These are phyloP conservation scores for Calocybe indica DNA, from an alignment of 768 basidiomycete genomes.

Conservation along the genomic window DNA sequence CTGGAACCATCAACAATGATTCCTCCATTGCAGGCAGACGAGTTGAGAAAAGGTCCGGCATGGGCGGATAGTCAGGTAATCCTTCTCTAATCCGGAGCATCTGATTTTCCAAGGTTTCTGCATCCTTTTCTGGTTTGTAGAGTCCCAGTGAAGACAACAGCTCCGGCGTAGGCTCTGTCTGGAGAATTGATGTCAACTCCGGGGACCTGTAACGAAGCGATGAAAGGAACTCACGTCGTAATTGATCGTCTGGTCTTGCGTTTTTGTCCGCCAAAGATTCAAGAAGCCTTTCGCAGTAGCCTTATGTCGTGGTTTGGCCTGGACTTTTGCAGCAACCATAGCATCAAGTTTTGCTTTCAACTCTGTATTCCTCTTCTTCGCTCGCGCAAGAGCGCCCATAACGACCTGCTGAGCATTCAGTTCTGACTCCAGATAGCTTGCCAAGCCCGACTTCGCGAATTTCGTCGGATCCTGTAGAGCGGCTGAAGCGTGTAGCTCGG, in stretches of 20 bases:
- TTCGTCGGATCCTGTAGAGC: too few relatives aligned
- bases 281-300: too few relatives aligned
- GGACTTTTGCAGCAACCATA: too few relatives aligned
- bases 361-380: too few relatives aligned
- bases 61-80: constrained; percentile 21
- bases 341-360: too few relatives aligned
- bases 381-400: too few relatives aligned
- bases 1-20: constrained; percentile 5
- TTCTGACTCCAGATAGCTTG: too few relatives aligned
- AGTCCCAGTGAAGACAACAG: constrained; percentile 16
- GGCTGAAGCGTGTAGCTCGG: too few relatives aligned
- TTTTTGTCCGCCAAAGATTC: too few relatives aligned
- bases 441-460: too few relatives aligned
- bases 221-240: constrained; percentile 12
- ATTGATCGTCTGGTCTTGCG: constrained; percentile 3
- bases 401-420: too few relatives aligned
- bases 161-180: constrained; percentile 15
- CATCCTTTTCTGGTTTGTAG: constrained; percentile 2
- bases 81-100: constrained; percentile 21
- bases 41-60: constrained; percentile 12
- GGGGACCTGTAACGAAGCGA: not conserved
- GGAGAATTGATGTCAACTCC: not conserved
- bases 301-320: too few relatives aligned
- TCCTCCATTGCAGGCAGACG: constrained; percentile 1
- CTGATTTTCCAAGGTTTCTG: constrained; percentile 11